Conservation (phyloP, 768 basidiomycete species). For the Hypholoma fasciculare region DNA sequence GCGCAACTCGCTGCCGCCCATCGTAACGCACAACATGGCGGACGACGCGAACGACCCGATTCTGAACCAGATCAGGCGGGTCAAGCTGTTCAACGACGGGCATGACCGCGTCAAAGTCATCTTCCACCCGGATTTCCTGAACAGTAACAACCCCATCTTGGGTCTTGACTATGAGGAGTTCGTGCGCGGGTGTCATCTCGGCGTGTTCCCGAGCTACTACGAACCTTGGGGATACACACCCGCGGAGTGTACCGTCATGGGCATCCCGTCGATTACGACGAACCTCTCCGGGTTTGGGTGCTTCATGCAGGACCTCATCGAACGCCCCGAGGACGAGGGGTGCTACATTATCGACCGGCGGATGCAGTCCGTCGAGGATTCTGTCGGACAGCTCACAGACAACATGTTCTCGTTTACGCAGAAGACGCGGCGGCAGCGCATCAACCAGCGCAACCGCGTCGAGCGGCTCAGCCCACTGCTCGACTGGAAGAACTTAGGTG, state of each 20-base stretch:
- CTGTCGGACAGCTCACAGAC: constrained; percentile 82
- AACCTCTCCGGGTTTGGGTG: constrained; percentile 98
- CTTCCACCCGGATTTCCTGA: constrained; percentile 98
- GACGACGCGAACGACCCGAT: constrained; percentile 94
- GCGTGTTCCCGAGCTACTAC: constrained; percentile 98
- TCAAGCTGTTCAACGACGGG: constrained; percentile 89
- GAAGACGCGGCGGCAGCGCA: constrained; percentile 93
- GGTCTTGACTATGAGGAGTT: constrained; percentile 99
- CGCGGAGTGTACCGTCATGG: constrained; percentile 99
- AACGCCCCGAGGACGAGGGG: constrained; percentile 91
- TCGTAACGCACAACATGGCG: constrained; percentile 99
- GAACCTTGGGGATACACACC: constrained; percentile 98
- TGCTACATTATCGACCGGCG: constrained; percentile 97
- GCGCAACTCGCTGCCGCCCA: constrained; percentile 90
- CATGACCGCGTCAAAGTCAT: constrained; percentile 93
- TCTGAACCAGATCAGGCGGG: constrained; percentile 90
- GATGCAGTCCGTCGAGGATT: constrained; percentile 86
- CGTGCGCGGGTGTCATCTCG: constrained; percentile 95
- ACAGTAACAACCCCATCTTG: constrained; percentile 95
- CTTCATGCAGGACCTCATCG: constrained; percentile 98
- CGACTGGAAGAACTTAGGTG: constrained; percentile 98
- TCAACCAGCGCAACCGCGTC: constrained; percentile 98
- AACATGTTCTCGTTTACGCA: constrained; percentile 73
- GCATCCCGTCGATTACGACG: constrained; percentile 95
- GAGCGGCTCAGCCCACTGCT: constrained; percentile 91